Conservation (phyloP, 2,329 filamentous ascomycete genomes). For the Eutypella sp. region DNA sequence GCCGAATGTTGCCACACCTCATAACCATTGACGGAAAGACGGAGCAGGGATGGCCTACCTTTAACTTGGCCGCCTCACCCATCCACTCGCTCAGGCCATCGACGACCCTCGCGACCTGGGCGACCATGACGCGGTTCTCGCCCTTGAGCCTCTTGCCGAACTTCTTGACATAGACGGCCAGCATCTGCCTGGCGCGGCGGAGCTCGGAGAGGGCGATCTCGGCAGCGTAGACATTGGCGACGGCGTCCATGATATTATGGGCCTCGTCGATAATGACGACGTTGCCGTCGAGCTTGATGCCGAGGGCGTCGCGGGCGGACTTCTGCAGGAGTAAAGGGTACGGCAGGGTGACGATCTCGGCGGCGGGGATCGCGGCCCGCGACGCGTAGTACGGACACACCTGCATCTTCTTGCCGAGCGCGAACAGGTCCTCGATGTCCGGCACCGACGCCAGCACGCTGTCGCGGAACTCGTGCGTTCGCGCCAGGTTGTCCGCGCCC, state of each 20-base stretch:
- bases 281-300: constrained; percentile 79
- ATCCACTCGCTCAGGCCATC: constrained; percentile 73
- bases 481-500: constrained; percentile 65
- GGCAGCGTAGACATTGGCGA: constrained; percentile 79
- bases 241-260: constrained; percentile 95
- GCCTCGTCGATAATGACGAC: constrained; percentile 96
- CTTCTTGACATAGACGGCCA: constrained; percentile 77
- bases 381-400: constrained; percentile 98
- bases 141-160: constrained; percentile 88
- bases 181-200: constrained; percentile 64
- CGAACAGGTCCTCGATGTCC: constrained; percentile 87
- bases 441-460: constrained; percentile 76
- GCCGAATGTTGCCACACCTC: constrained; percentile 17
- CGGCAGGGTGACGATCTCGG: constrained; percentile 87
- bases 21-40: constrained; percentile 12
- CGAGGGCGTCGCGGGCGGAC: constrained; percentile 79
- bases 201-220: constrained; percentile 71
- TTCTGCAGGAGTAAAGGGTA: constrained; percentile 88
- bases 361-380: constrained; percentile 70
- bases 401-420: constrained; percentile 69
- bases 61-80: constrained; percentile 43
- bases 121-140: constrained; percentile 85
- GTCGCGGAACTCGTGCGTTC: constrained; percentile 79
- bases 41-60: constrained; percentile 31
- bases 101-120: constrained; percentile 77